phyloP scores from a whole-genome alignment of 106 monocot genomes.

The Platanthera zijinensis region DNA sequence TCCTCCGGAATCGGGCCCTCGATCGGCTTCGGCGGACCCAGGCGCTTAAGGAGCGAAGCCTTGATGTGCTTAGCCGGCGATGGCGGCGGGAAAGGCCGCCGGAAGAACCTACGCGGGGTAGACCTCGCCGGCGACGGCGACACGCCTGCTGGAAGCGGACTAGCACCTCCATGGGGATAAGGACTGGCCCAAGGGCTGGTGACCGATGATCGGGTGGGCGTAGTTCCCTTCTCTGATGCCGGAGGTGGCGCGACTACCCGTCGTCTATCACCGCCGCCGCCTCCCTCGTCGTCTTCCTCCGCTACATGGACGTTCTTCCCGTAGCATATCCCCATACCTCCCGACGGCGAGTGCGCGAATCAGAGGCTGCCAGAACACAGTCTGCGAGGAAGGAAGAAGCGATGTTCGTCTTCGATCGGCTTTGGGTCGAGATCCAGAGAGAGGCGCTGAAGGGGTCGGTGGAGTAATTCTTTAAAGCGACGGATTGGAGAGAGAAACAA shows the following conservation, averaged over 20 bases:
- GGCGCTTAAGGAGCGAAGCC: conserved; percentile 31
- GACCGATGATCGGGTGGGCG: conserved; percentile 19
- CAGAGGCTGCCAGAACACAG: not conserved
- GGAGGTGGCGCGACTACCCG: conserved; percentile 3
- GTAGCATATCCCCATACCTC: conserved; percentile 66
- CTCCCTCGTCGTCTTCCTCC: conserved; percentile 20
- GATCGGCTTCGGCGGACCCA: conserved; percentile 18
- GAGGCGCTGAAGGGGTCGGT: not conserved
- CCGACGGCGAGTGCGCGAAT: not conserved
- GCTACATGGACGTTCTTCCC: conserved; percentile 37
- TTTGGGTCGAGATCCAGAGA: not conserved
- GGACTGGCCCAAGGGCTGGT: conserved; percentile 55
- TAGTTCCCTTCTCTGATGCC: conserved; percentile 8
- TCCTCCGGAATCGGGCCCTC: conserved; percentile 53
- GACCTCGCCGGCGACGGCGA: conserved; percentile 60
- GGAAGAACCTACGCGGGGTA: conserved; percentile 45
- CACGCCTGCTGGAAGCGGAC: conserved; percentile 23
- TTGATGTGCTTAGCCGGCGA: conserved; percentile 49
- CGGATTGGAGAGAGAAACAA: conserved; percentile 1
- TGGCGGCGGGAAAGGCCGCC: conserved; percentile 46
- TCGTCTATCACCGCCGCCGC: conserved; percentile 9
- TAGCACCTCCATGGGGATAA: conserved; percentile 23
- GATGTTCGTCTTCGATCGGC: not conserved
- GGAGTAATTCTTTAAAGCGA: not conserved
- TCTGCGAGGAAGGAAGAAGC: not conserved